Percentiles rank a stretch among this genome's conserved stretches.
Evolutionary conservation across 2,329 filamentous ascomycete species (phyloP).

Genomic region (Diaporthe velutina): DNA sequence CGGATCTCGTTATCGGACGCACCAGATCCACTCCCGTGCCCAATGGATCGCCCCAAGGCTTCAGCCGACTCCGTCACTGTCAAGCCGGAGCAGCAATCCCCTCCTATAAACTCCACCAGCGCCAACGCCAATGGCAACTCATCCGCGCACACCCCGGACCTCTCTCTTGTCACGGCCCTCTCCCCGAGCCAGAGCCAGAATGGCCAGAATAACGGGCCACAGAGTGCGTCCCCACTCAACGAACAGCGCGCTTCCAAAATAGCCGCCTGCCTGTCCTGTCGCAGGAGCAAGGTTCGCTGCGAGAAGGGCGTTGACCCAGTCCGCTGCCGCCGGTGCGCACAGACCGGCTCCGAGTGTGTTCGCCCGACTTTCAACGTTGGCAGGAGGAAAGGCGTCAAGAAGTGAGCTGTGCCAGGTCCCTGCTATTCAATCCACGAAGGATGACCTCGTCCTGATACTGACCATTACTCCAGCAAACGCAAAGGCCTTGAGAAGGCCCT

Average conservation of each 20-base stretch:
- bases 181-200: constrained; percentile 31
- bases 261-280: constrained; percentile 74
- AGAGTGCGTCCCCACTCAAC: constrained; percentile 28
- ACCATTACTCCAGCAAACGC: constrained; percentile 69
- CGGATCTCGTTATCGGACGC: constrained; percentile 17
- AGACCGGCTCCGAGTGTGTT: constrained; percentile 71
- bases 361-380: constrained; percentile 81
- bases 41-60: constrained; percentile 34
- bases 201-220: constrained; percentile 32
- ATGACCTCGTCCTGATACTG: constrained; percentile 31
- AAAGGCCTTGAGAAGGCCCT: constrained; percentile 81
- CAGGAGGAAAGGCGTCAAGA: constrained; percentile 82
- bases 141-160: constrained; percentile 8
- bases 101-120: not conserved
- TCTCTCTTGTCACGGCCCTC: constrained; percentile 16
- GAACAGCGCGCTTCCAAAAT: constrained; percentile 45
- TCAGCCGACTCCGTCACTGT: constrained; percentile 35
- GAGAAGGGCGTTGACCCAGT: constrained; percentile 65
- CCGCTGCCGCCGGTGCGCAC: constrained; percentile 72
- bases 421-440: no score
- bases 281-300: constrained; percentile 77
- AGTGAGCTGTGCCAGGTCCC: constrained; percentile 60
- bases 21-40: constrained; percentile 23
- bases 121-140: constrained; percentile 2
- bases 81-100: constrained; percentile 32